Percentiles rank a stretch among this genome's conserved stretches.
phyloP scores from a whole-genome alignment of 768 basidiomycete species.

The Suillus americanus region DNA sequence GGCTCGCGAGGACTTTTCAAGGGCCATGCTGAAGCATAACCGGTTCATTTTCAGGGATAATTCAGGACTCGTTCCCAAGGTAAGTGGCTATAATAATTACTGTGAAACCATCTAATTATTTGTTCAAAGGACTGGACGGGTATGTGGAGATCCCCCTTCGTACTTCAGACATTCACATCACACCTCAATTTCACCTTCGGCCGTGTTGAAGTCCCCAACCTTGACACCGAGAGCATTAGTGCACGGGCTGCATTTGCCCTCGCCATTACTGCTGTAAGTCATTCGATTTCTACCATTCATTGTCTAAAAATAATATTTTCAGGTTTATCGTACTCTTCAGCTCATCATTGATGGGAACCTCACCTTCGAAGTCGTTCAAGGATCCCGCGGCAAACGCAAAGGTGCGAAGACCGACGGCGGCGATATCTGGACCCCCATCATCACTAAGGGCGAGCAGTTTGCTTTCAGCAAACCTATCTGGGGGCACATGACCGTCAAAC shows the following conservation, averaged over 20 bases:
- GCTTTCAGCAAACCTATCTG: slow-evolving; percentile 12
- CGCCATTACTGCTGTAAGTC: slow-evolving; percentile 7
- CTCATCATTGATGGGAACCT: slow-evolving; percentile 5
- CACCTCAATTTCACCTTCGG: slow-evolving; percentile 14
- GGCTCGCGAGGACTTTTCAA: too few species aligned
- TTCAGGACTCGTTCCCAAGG: too few species aligned
- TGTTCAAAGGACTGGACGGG: slow-evolving; percentile 1
- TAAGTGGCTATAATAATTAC: too few species aligned
- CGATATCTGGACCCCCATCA: slow-evolving; percentile 7
- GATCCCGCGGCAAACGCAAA: background rate
- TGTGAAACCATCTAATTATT: too few species aligned
- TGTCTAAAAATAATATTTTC: background rate
- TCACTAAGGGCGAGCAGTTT: slow-evolving; percentile 4
- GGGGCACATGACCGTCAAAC: slow-evolving; percentile 9
- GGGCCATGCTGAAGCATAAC: too few species aligned
- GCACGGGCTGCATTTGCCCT: slow-evolving; percentile 11
- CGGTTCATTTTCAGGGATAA: too few species aligned
- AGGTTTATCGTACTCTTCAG: slow-evolving; percentile 10
- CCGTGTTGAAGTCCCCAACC: slow-evolving; percentile 3
- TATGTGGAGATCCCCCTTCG: slow-evolving; percentile 12
- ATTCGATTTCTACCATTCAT: background rate
- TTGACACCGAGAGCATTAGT: slow-evolving; percentile 3
- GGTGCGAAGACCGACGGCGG: too few species aligned
- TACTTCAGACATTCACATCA: slow-evolving; percentile 13
- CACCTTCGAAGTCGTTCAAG: background rate